Conservation (phyloP, 495 filamentous ascomycete genomes). For the Tuber magnatum region DNA sequence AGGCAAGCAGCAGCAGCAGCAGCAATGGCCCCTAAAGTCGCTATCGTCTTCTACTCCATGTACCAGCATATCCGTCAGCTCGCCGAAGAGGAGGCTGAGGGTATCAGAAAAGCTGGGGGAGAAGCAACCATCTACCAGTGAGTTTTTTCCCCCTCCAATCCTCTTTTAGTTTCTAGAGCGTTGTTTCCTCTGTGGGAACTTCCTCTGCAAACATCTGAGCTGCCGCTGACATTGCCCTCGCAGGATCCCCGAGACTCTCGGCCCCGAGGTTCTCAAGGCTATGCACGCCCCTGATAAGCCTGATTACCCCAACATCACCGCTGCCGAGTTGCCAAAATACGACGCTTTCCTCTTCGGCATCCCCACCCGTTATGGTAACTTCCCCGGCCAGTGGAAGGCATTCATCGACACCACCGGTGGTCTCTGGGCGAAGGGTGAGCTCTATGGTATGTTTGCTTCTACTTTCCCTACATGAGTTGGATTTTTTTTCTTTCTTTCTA, state of each 20-base stretch:
- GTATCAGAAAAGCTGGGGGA: constrained; percentile 83
- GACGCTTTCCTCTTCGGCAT: constrained; percentile 93
- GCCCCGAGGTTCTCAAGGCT: constrained; percentile 69
- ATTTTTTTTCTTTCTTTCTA: not conserved
- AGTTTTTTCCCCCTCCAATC: constrained; percentile 33
- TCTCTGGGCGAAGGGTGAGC: constrained; percentile 49
- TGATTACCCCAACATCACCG: constrained; percentile 56
- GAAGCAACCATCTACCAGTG: constrained; percentile 73
- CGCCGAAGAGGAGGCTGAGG: constrained; percentile 82
- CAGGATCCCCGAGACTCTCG: constrained; percentile 79
- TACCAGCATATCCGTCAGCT: constrained; percentile 85
- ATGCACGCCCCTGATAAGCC: constrained; percentile 83
- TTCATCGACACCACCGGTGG: constrained; percentile 52
- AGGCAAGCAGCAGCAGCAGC: constrained; percentile 34
- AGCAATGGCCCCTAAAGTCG: constrained; percentile 84
- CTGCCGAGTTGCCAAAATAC: constrained; percentile 62
- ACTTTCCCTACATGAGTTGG: not conserved
- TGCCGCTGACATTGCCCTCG: constrained; percentile 16
- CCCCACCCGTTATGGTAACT: constrained; percentile 97
- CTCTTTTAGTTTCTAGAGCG: not conserved
- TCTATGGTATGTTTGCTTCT: constrained; percentile 5
- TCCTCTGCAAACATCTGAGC: not conserved
- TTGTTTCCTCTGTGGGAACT: not conserved
- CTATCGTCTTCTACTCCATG: constrained; percentile 91
- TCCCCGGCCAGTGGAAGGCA: constrained; percentile 88